These are phyloP conservation scores for Penicillium brevicompactum DNA, from an alignment of 2,329 filamentous ascomycete species.

Conservation along the genomic window DNA sequence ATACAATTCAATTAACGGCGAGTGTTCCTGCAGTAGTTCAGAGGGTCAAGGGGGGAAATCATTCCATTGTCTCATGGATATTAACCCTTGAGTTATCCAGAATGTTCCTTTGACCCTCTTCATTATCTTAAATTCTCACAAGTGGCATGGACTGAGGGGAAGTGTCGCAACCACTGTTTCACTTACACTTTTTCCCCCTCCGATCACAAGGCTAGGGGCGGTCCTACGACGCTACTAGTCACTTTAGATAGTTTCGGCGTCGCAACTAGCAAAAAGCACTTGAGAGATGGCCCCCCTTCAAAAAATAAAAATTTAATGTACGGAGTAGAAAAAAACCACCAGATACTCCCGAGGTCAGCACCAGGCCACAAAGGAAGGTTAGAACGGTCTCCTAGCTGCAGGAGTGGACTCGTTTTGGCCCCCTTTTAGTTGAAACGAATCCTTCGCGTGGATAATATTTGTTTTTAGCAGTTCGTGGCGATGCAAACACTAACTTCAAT, in stretches of 20 bases:
- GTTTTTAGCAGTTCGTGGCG: slow-evolving; percentile 1
- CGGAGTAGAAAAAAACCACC: too few relatives aligned
- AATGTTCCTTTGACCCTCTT: background rate
- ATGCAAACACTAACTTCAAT: background rate
- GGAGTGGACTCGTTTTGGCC: slow-evolving; percentile 4
- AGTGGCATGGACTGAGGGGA: slow-evolving; percentile 13
- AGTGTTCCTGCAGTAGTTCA: slow-evolving; percentile 21
- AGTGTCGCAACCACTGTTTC: slow-evolving; percentile 30
- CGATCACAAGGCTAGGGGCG: background rate
- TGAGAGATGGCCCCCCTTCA: background rate
- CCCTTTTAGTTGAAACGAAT: background rate
- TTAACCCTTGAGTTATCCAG: background rate
- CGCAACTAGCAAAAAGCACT: background rate
- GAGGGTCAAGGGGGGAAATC: background rate
- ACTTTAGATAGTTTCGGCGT: slow-evolving; percentile 9
- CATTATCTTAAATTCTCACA: slow-evolving; percentile 3
- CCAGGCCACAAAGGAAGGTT: background rate
- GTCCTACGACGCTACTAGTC: slow-evolving; percentile 1
- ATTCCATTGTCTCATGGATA: background rate
- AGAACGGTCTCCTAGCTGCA: background rate
- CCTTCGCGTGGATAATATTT: background rate
- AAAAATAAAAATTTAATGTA: background rate
- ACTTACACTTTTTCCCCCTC: slow-evolving; percentile 5
- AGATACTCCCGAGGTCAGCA: background rate
- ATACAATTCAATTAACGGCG: slow-evolving; percentile 4